These are phyloP conservation scores for maize (Zea mays) DNA, from an alignment of 176 grass and related monocot species.

Conservation along the genomic window Zm-B73-REFERENCE-NAM-5.0 NC_050097.1:30222501-30223000, in stretches of 20 bases:
- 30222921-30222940: no score
- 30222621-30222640: slow-evolving; percentile 1
- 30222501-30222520: not conserved
- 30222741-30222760: not conserved
- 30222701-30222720: slow-evolving; percentile 1
- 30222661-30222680: slow-evolving; percentile 1
- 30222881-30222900: slow-evolving; percentile 8
- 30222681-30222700: not conserved
- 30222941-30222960: no score
- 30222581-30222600: slow-evolving; percentile 11
- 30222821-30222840: not conserved
- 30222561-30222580: slow-evolving; percentile 1
- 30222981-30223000: no score
- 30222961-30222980: no score
- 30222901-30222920: no score
- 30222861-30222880: not conserved
- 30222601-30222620: slow-evolving; percentile 21
- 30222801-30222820: slow-evolving; percentile 10
- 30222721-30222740: not conserved
- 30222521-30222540: slow-evolving; percentile 12
- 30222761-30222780: slow-evolving; percentile 14
- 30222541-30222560: not conserved
- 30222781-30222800: not conserved
- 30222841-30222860: slow-evolving; percentile 30
- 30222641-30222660: not conserved